These are phyloP conservation scores for Emydomyces testavorans DNA, from an alignment of 2,329 filamentous ascomycete species.

Conservation along the genomic window DNA sequence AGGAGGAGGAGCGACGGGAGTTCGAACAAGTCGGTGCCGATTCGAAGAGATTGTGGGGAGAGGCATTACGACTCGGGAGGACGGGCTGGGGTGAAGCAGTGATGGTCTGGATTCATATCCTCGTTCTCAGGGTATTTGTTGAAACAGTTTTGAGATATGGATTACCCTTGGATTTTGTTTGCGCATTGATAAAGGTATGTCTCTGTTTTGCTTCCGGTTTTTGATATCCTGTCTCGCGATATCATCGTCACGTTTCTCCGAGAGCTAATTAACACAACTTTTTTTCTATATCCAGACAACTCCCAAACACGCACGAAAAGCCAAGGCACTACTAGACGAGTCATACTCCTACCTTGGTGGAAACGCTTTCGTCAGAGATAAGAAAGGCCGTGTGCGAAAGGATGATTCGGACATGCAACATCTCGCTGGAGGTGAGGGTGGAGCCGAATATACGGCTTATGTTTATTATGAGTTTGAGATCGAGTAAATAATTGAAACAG, in stretches of 20 bases:
- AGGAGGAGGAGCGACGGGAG: constrained; percentile 79
- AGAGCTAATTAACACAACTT: background rate
- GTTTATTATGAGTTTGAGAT: constrained; percentile 96
- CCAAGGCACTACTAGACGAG: constrained; percentile 65
- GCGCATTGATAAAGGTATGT: constrained; percentile 69
- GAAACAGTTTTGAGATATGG: constrained; percentile 97
- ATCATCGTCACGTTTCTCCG: background rate
- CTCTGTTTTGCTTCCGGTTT: constrained; percentile 7
- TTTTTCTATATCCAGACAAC: constrained; percentile 51
- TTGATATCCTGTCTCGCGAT: constrained; percentile 4
- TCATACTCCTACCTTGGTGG: constrained; percentile 86
- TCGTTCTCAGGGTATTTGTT: constrained; percentile 86
- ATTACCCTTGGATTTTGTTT: constrained; percentile 78
- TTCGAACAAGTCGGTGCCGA: constrained; percentile 70
- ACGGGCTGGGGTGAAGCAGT: constrained; percentile 95
- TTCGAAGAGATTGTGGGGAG: constrained; percentile 84
- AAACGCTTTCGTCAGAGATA: constrained; percentile 87
- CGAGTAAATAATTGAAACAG: constrained; percentile 27
- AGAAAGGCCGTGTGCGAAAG: constrained; percentile 81
- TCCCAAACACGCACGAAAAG: constrained; percentile 68
- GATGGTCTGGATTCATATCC: constrained; percentile 89
- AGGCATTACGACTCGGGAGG: constrained; percentile 72
- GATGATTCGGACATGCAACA: constrained; percentile 81
- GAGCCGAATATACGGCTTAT: constrained; percentile 82
- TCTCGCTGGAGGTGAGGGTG: constrained; percentile 45